A percentile compares a stretch with the other conserved stretches of the same genome.
Evolutionary conservation across 495 filamentous ascomycete genomes (phyloP).

Genomic region (Lindgomyces ingoldianus): DNA sequence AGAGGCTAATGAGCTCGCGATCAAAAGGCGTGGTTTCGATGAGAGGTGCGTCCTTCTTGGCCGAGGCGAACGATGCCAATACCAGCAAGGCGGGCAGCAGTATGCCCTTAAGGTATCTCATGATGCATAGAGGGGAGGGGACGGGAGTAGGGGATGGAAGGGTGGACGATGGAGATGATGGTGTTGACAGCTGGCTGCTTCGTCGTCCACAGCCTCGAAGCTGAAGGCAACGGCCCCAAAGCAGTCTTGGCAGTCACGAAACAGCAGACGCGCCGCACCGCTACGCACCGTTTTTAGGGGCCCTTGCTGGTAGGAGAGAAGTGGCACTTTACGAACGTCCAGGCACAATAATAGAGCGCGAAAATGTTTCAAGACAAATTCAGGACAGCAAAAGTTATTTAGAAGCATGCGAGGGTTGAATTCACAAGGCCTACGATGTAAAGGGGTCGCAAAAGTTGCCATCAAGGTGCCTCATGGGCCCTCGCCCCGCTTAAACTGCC

Average conservation of each 20-base stretch:
- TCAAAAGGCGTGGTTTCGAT: conserved; percentile 61
- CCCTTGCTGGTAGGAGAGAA: no score
- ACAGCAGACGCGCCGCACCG: conserved; percentile 22
- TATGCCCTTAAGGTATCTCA: conserved; percentile 38
- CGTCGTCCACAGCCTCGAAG: conserved; percentile 27
- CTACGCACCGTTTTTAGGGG: no score
- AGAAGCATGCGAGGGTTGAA: no score
- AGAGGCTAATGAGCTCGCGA: conserved; percentile 60
- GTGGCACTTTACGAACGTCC: no score
- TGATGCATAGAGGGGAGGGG: conserved; percentile 33
- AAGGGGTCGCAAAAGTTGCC: no score
- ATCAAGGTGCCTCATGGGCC: no score
- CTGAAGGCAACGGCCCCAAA: conserved; percentile 29
- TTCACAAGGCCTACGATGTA: no score
- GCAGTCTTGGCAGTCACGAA: conserved; percentile 18
- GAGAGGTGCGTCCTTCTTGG: conserved; percentile 56
- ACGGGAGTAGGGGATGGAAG: neutral
- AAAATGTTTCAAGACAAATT: no score
- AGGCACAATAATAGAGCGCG: no score
- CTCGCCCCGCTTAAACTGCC: no score
- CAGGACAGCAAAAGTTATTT: no score
- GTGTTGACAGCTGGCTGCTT: conserved; percentile 29
- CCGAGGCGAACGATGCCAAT: conserved; percentile 33
- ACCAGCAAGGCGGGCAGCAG: conserved; percentile 40
- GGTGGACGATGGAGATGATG: conserved; percentile 7